phyloP scores from a whole-genome alignment of 108 stramenopile genomes.

The Nitzschia palea region DNA sequence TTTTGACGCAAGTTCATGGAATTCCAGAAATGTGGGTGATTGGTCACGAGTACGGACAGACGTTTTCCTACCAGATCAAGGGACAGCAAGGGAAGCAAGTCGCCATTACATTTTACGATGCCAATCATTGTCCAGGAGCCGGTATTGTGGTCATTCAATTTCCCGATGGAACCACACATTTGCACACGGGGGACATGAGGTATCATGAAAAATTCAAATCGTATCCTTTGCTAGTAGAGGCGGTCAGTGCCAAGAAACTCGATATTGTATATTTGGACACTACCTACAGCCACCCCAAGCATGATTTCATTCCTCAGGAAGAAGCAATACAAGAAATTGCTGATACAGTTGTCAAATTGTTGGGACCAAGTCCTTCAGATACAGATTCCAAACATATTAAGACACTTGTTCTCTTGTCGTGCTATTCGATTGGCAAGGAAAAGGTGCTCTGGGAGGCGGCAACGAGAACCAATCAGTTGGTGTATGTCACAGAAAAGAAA shows the following conservation, averaged over 20 bases:
- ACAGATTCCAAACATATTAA: neutral
- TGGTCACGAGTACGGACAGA: constrained; percentile 51
- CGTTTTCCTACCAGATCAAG: constrained; percentile 13
- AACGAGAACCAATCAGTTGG: constrained; percentile 27
- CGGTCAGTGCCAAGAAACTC: constrained; percentile 27
- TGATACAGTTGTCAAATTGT: constrained; percentile 27
- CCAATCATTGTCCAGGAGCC: constrained; percentile 75
- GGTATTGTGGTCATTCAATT: constrained; percentile 55
- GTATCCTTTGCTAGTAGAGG: constrained; percentile 42
- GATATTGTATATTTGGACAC: constrained; percentile 65
- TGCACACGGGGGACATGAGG: constrained; percentile 76
- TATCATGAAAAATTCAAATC: constrained; percentile 52
- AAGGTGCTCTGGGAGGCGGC: constrained; percentile 55
- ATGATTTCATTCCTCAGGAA: constrained; percentile 55
- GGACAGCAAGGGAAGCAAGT: neutral
- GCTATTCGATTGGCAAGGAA: constrained; percentile 76
- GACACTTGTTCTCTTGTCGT: constrained; percentile 60
- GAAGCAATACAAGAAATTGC: constrained; percentile 53
- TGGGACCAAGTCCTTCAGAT: constrained; percentile 1
- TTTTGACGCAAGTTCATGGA: constrained; percentile 46
- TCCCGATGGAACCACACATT: constrained; percentile 32
- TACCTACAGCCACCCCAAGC: constrained; percentile 69
- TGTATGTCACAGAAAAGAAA: constrained; percentile 55
- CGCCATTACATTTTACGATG: constrained; percentile 64
- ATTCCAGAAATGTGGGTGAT: constrained; percentile 43